These are phyloP conservation scores for Paraurostyla sp. DNA, from an alignment of 73 alveolate species.

Conservation along the genomic window DNA sequence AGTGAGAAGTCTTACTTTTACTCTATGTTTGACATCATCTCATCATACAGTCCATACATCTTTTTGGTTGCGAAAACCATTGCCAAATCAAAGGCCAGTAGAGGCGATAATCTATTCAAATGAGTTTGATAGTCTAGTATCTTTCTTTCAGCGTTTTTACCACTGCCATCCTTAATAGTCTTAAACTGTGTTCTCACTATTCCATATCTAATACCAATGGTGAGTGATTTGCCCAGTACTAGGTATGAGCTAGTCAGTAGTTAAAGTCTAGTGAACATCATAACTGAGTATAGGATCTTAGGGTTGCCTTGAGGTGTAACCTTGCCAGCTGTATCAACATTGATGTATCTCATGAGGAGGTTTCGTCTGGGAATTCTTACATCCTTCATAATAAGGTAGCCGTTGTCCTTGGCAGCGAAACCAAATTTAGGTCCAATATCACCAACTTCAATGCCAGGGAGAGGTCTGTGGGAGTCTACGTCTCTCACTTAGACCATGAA, in stretches of 20 bases:
- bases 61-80: slow-evolving; percentile 68
- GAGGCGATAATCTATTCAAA: slow-evolving; percentile 73
- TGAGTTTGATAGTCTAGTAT: slow-evolving; percentile 87
- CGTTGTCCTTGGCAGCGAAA: slow-evolving; percentile 85
- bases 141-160: slow-evolving; percentile 68
- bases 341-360: slow-evolving; percentile 81
- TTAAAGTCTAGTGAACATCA: slow-evolving; percentile 81
- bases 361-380: slow-evolving; percentile 87
- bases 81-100: slow-evolving; percentile 80
- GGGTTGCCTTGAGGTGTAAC: slow-evolving; percentile 81
- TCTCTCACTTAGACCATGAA: slow-evolving; percentile 85
- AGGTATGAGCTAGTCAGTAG: slow-evolving; percentile 56
- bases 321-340: slow-evolving; percentile 83
- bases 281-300: slow-evolving; percentile 85
- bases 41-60: slow-evolving; percentile 63
- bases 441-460: slow-evolving; percentile 89
- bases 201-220: slow-evolving; percentile 85
- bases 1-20: slow-evolving; percentile 75
- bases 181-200: slow-evolving; percentile 84
- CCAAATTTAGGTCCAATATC: slow-evolving; percentile 94
- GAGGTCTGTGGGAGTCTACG: slow-evolving; percentile 81
- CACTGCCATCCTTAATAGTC: slow-evolving; percentile 47
- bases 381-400: slow-evolving; percentile 81
- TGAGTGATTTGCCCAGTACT: slow-evolving; percentile 67
- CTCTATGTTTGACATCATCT: slow-evolving; percentile 75